Evolutionary conservation across 257 asterid genomes (phyloP).

Genomic region (Solanum pimpinellifolium): DNA sequence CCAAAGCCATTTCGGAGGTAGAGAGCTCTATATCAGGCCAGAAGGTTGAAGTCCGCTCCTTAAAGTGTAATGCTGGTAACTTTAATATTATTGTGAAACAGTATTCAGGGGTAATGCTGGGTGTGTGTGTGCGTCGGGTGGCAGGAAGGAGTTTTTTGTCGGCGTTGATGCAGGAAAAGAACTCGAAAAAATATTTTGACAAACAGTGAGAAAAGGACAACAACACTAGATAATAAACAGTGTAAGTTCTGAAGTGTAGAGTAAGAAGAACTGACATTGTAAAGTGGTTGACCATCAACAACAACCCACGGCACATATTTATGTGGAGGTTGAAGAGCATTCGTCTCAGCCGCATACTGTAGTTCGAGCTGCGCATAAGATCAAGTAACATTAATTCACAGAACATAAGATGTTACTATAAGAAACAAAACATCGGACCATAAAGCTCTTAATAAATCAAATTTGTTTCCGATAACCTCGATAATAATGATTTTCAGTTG

Average conservation of each 20-base stretch:
- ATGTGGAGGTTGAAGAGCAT: constrained; percentile 79
- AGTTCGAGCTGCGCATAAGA: constrained; percentile 56
- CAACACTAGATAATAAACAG: background rate
- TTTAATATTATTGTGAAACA: background rate
- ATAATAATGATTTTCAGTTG: background rate
- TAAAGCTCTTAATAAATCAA: background rate
- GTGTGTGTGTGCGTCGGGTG: no score
- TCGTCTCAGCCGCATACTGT: constrained; percentile 56
- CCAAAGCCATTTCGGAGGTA: background rate
- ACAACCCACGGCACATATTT: constrained; percentile 84
- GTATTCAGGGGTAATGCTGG: background rate
- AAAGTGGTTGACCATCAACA: constrained; percentile 80
- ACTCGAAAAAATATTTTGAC: background rate
- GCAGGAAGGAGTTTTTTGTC: background rate
- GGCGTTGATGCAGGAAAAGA: background rate
- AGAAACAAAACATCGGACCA: background rate
- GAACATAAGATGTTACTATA: background rate
- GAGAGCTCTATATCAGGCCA: background rate
- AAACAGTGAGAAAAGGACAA: background rate
- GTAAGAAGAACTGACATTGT: constrained; percentile 50
- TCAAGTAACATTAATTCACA: background rate
- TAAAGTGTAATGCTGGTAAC: background rate
- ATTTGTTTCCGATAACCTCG: background rate
- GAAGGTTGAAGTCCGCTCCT: background rate
- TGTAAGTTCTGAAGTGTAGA: background rate